phyloP scores from a whole-genome alignment of 192 early-diverging fungal species.

The Entophlyctis helioformis region DNA sequence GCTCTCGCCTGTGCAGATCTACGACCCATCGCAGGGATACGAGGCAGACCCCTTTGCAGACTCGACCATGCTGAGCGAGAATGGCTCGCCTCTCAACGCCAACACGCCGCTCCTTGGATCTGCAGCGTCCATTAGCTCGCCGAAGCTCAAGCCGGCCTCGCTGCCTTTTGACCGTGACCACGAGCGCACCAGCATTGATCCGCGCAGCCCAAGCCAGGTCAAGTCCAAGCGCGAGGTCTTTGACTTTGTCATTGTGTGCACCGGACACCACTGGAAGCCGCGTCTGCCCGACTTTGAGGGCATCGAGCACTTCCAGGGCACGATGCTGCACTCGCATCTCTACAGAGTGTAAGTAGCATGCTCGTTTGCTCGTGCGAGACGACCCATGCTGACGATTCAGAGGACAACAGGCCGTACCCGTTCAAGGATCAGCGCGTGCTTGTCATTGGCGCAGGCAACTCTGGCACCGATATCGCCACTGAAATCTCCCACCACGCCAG shows the following conservation, averaged over 20 bases:
- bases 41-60: no score
- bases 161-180: background rate
- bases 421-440: conserved; percentile 40
- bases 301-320: conserved; percentile 33
- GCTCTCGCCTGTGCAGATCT: no score
- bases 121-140: no score
- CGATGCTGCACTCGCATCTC: conserved; percentile 42
- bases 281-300: conserved; percentile 39
- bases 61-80: no score
- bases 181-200: background rate
- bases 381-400: background rate
- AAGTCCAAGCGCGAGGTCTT: conserved; percentile 34
- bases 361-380: no score
- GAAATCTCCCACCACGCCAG: conserved; percentile 41
- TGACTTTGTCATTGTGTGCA: conserved; percentile 50
- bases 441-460: conserved; percentile 47
- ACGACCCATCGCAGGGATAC: no score
- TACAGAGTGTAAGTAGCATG: conserved; percentile 31
- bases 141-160: background rate
- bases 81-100: background rate
- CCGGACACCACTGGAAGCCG: conserved; percentile 44
- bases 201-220: background rate
- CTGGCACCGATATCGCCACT: conserved; percentile 41
- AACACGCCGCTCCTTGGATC: background rate
- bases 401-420: conserved; percentile 19